Evolutionary conservation across 768 basidiomycete species (phyloP).

Genomic region (Trametes meyenii): DNA sequence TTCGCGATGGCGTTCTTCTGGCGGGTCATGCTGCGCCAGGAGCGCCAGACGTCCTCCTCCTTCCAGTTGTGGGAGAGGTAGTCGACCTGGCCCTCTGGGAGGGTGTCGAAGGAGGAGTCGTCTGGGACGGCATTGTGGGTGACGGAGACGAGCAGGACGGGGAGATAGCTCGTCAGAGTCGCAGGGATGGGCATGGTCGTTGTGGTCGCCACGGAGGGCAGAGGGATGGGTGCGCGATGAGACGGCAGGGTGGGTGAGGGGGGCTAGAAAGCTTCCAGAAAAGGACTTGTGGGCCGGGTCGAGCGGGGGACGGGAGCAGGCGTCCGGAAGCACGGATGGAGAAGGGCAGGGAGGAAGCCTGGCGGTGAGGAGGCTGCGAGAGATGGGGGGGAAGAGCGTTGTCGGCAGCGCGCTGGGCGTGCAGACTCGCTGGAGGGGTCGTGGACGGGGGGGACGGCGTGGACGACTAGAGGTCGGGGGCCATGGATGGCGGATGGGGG

Average conservation of each 20-base stretch:
- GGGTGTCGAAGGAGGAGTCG: slow-evolving; percentile 79
- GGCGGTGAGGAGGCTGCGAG: slow-evolving; percentile 6
- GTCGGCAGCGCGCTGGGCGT: slow-evolving; percentile 18
- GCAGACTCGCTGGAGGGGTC: not conserved
- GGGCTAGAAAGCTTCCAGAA: slow-evolving; percentile 1
- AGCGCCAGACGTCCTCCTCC: slow-evolving; percentile 97
- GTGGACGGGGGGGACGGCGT: not conserved
- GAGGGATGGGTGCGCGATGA: not conserved
- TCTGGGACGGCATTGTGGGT: slow-evolving; percentile 61
- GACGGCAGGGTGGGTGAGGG: not conserved
- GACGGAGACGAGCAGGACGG: slow-evolving; percentile 68
- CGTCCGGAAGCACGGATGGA: slow-evolving; percentile 3
- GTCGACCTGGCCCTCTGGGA: slow-evolving; percentile 93
- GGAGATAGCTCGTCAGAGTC: slow-evolving; percentile 54
- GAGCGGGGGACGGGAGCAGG: slow-evolving; percentile 14
- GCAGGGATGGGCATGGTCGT: slow-evolving; percentile 31
- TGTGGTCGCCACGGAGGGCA: slow-evolving; percentile 10
- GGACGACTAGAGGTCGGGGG: slow-evolving; percentile 8
- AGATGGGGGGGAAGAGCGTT: not conserved
- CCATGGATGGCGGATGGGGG: slow-evolving; percentile 18
- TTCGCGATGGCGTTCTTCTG: slow-evolving; percentile 99
- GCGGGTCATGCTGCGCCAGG: slow-evolving; percentile 98
- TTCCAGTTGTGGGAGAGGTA: slow-evolving; percentile 98
- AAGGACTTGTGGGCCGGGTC: slow-evolving; percentile 1
- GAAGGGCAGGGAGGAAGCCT: slow-evolving; percentile 11